These are phyloP conservation scores for Eragrostis curvula DNA, from an alignment of 176 grass and related monocot genomes.

Conservation along the genomic window DNA sequence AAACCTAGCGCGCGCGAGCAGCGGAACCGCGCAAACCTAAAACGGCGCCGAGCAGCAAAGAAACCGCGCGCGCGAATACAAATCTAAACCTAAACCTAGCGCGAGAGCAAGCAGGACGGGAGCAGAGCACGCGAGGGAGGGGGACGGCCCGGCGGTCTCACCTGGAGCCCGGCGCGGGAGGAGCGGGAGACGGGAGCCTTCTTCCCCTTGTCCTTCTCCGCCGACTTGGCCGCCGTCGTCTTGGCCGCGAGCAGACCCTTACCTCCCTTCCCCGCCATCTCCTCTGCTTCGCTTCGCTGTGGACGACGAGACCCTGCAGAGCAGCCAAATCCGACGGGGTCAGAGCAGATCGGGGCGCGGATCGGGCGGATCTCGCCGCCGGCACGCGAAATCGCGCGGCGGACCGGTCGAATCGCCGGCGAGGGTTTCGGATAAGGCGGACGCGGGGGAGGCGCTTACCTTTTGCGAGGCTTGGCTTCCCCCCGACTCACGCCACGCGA, in stretches of 20 bases:
- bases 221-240: constrained; percentile 69
- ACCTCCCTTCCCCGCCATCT: constrained; percentile 71
- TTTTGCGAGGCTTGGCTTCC: constrained; percentile 28
- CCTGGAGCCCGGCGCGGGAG: constrained; percentile 72
- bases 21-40: background rate
- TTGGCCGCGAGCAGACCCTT: constrained; percentile 70
- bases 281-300: constrained; percentile 6
- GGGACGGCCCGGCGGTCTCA: background rate
- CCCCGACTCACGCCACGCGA: constrained; percentile 23
- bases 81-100: constrained; percentile 35
- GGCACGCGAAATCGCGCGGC: background rate
- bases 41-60: background rate
- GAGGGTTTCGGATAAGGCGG: constrained; percentile 33
- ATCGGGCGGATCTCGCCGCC: constrained; percentile 40
- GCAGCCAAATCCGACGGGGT: constrained; percentile 24
- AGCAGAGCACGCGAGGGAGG: background rate
- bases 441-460: constrained; percentile 34
- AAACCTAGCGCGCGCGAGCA: background rate
- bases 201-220: constrained; percentile 80
- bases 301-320: constrained; percentile 25
- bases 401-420: background rate
- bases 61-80: background rate
- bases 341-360: constrained; percentile 37
- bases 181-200: constrained; percentile 71
- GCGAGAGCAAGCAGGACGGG: background rate